Conservation (phyloP, 441 rosid species). For the Pelargonium australe region DNA sequence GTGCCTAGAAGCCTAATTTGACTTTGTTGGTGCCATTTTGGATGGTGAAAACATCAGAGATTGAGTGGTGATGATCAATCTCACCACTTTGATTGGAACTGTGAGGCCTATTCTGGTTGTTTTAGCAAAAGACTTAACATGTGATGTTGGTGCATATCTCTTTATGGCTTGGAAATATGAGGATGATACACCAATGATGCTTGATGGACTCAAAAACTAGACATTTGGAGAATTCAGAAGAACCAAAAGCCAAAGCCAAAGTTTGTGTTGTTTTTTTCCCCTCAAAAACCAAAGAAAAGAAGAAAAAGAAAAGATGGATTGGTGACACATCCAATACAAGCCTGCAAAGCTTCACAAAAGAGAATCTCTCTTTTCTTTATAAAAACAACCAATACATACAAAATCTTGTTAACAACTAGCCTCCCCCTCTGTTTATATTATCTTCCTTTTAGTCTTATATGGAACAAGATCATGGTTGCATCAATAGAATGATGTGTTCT, state of each 20-base stretch:
- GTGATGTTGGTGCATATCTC: background rate
- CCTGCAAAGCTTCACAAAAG: background rate
- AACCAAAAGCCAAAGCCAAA: background rate
- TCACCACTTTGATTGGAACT: background rate
- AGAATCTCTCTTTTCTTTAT: background rate
- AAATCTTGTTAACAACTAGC: background rate
- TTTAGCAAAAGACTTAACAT: background rate
- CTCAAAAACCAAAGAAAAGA: background rate
- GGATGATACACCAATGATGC: background rate
- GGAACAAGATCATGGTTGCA: constrained; percentile 30
- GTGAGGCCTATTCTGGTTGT: background rate
- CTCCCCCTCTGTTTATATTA: background rate
- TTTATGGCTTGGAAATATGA: background rate
- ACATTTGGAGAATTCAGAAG: background rate
- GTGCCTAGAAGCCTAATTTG: background rate
- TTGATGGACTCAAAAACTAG: background rate
- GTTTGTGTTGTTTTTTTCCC: background rate
- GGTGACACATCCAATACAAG: background rate
- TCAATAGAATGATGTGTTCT: constrained; percentile 22
- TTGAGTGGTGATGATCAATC: background rate
- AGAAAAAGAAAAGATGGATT: background rate
- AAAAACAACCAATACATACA: background rate
- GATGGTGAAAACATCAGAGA: background rate
- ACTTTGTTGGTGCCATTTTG: constrained; percentile 1
- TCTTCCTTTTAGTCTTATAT: constrained; percentile 5